Base-by-base conservation (phyloP, 345 rosid species). In the Toxicodendron radicans region DNA sequence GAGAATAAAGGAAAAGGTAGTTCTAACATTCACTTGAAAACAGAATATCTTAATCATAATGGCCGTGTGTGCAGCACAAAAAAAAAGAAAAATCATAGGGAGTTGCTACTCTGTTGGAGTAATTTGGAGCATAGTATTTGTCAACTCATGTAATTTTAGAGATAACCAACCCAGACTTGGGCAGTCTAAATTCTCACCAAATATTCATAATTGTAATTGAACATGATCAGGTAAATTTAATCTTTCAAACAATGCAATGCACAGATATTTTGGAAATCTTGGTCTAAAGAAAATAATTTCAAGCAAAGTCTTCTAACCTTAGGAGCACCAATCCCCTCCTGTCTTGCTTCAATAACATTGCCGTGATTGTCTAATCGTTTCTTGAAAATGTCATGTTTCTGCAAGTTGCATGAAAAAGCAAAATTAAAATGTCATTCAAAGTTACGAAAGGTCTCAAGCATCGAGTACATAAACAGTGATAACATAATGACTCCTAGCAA, bases 361-460 rank as follows among this genome's bases (percentile, higher is more conserved):
- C 99, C 99, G 58, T 82, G 85, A 66, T 81, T 73, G 79, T 93
- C 93, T 68, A 95, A 33, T 79, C 97, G 89, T 76, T 90, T 90
- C 87, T 95, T 93, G 79, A 88, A 80, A 27, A 95, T 90, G 83
- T 93, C 98, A 70, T 95, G 99, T 80, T 81, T 93, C 99, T 95
- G 93, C 78, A 80, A 78, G 64, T 60, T 41, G 57, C 38, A 72
- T 33, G 54, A 49, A 3, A 75, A 43, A 51, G 46, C 35, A 58
- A 32, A 75, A 10, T 68, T 2, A 23, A 5, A 30, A 21, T 2
- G 60, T 11, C 64, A 75, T 32, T 49, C 35, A 18, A 72, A 35
- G 10, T 45, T 58, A 23, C 3, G 58, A 38, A 41, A 66, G n/a
- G 56, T 69, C 7, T 68, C 49, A 58, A 51, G 27, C 48, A 53